These are phyloP conservation scores for Protea cynaroides DNA, from an alignment of 164 flowering plant genomes.

Conservation along the genomic window DNA sequence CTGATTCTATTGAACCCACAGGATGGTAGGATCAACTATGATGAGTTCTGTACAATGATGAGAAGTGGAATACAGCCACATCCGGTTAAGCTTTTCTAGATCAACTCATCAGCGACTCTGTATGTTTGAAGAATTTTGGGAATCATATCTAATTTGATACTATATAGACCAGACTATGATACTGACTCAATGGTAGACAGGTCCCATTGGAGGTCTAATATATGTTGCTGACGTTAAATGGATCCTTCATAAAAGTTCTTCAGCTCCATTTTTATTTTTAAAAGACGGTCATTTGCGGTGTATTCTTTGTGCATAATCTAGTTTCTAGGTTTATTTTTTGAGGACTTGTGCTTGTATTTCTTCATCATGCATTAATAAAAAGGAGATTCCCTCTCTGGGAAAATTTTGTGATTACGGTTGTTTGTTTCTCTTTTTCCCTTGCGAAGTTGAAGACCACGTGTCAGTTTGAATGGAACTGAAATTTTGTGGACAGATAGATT, in stretches of 20 bases:
- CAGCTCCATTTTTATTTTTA: not conserved
- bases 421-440: too few relatives aligned
- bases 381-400: too few relatives aligned
- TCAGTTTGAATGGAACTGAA: too few relatives aligned
- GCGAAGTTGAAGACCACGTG: too few relatives aligned
- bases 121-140: not conserved
- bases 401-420: too few relatives aligned
- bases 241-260: not conserved
- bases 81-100: constrained; percentile 45
- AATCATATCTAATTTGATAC: constrained; percentile 1
- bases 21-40: constrained; percentile 86
- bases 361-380: too few relatives aligned
- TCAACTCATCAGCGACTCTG: not conserved
- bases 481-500: too few relatives aligned
- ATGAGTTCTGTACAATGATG: constrained; percentile 81
- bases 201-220: not conserved
- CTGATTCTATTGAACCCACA: constrained; percentile 24
- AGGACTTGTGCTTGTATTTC: too few relatives aligned
- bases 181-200: not conserved
- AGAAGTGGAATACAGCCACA: constrained; percentile 59
- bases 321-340: not conserved
- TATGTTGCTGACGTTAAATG: not conserved
- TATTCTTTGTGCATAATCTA: constrained; percentile 12
- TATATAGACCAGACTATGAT: not conserved
- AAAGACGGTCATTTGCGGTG: not conserved